phyloP scores from a whole-genome alignment of 805 yeast genomes.

The Starmera pachycereana region DNA sequence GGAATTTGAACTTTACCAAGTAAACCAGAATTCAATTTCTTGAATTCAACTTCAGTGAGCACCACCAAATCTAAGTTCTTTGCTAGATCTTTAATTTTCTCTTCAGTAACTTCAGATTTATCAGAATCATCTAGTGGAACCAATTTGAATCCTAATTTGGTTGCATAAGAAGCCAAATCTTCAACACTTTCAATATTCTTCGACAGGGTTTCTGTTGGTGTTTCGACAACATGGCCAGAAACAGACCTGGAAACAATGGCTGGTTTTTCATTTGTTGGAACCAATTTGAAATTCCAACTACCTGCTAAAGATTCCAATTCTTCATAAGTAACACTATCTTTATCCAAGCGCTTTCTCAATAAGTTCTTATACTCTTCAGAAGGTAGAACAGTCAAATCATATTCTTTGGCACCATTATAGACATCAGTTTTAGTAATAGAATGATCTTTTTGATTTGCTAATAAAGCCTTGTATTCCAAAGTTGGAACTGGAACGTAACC shows the following conservation, averaged over 20 bases:
- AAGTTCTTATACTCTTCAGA: slow-evolving; percentile 31
- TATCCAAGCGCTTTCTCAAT: slow-evolving; percentile 17
- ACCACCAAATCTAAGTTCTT: background rate
- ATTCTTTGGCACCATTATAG: slow-evolving; percentile 27
- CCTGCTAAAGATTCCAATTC: slow-evolving; percentile 24
- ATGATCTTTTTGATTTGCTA: slow-evolving; percentile 21
- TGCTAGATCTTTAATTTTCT: background rate
- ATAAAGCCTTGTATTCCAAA: slow-evolving; percentile 23
- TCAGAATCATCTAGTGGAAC: background rate
- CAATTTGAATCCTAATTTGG: background rate
- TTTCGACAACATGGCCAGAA: background rate
- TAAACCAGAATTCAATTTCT: background rate
- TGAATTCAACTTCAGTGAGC: background rate
- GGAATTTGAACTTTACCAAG: background rate
- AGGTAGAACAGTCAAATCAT: slow-evolving; percentile 34
- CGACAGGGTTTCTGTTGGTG: background rate
- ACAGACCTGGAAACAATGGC: background rate
- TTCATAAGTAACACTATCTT: slow-evolving; percentile 18
- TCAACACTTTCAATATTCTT: background rate
- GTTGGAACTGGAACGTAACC: slow-evolving; percentile 24
- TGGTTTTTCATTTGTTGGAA: slow-evolving; percentile 14
- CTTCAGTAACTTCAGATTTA: background rate
- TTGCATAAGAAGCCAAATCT: background rate
- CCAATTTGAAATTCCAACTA: slow-evolving; percentile 24
- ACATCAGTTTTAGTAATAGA: slow-evolving; percentile 23